Base-by-base conservation (phyloP, 176 grass and related monocot genomes). In the Musa beccarii region DNA sequence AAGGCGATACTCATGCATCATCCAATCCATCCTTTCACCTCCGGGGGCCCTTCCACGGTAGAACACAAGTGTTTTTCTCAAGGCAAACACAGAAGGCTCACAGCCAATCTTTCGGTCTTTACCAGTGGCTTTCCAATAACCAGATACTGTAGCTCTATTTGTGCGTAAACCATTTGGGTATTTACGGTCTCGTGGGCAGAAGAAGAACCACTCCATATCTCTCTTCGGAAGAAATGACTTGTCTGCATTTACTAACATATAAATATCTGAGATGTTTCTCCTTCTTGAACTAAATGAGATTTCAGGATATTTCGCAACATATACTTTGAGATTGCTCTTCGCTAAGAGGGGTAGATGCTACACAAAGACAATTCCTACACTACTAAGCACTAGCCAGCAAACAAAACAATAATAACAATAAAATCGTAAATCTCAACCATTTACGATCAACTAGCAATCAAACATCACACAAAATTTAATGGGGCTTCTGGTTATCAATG, bases 121-220 rank as follows among this genome's bases (percentile, higher is more conserved):
- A 72, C 81, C 81, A 17, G 75, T 83, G 52, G 81, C 81, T 72
- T 83, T 83, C 81, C 81, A 83, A 20, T 83, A 83, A 34, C 81
- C 82, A 65, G 66, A 74, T 79, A 15, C 14, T 51, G 82, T 84
- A 54, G 82, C 82, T 75, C 82, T 84, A 26, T 84, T 84, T 43
- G 76, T 84, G 51, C 76, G 76, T 21, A 76, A 84, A 54, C 82
- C 82, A 59, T 83, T 83, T 72, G 81, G 75, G 55, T 83, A 83
- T 64, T 83, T 83, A 16, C 75, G 66, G 43, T 83, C 81, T 83
- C 81, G 51, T 23, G 81, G 75, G 51, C 75, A 77, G 24, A 84
- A 84, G 82, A 84, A 84, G 55, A 84, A 84, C 82, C 82, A 84
- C 76, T 79, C 82, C 26, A 59, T 64, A 67, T 84, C 82, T 74